Evolutionary conservation across 768 basidiomycete genomes (phyloP).

Genomic region (Galerina marginata): DNA sequence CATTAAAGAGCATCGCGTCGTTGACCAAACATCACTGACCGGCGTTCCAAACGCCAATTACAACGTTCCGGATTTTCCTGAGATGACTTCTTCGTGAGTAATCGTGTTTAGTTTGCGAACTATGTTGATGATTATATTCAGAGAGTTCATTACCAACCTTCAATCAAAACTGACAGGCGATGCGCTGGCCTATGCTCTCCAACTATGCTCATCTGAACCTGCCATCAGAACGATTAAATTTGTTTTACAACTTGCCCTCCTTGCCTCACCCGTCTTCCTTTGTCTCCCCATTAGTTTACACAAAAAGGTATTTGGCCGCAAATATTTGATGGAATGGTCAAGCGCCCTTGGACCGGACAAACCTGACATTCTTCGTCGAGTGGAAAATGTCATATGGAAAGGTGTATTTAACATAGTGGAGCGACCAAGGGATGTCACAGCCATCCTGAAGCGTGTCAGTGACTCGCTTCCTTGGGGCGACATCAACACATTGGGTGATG

Average conservation of each 20-base stretch:
- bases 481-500: too few species aligned
- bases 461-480: not conserved
- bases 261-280: not conserved
- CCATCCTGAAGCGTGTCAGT: not conserved
- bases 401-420: not conserved
- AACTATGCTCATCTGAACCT: too few species aligned
- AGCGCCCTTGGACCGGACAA: not conserved
- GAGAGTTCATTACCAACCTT: too few species aligned
- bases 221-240: too few species aligned
- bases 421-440: not conserved
- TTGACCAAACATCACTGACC: constrained; percentile 1
- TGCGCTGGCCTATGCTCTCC: not conserved
- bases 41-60: not conserved
- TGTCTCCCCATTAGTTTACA: not conserved
- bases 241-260: not conserved
- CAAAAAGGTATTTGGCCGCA: constrained; percentile 3
- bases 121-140: too few species aligned
- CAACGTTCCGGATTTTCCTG: too few species aligned
- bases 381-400: not conserved
- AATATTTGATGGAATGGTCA: not conserved
- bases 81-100: too few species aligned
- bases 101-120: too few species aligned
- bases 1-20: not conserved
- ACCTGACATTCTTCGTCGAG: not conserved
- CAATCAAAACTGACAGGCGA: not conserved